A percentile compares a stretch with the other conserved stretches of the same genome.
Conservation (phyloP, 2,329 filamentous ascomycete genomes). For the Ascochyta lentis region DNA sequence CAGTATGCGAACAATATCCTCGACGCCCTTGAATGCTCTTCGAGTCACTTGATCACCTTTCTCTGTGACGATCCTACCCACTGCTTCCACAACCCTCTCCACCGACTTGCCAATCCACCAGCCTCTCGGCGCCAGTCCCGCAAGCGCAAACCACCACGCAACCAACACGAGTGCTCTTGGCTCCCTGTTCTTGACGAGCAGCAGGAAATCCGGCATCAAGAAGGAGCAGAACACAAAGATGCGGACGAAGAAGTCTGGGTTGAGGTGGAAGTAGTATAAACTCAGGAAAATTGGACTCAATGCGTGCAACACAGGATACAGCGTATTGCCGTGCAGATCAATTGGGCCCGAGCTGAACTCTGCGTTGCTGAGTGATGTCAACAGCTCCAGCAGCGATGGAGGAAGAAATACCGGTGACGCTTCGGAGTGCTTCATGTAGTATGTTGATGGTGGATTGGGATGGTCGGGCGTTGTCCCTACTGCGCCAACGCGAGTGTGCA, state of each 20-base stretch:
- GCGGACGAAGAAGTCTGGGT: conserved; percentile 39
- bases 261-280: conserved; percentile 41
- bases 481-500: conserved; percentile 20
- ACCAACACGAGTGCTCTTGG: conserved; percentile 36
- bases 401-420: conserved; percentile 37
- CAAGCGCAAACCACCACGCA: conserved; percentile 41
- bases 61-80: conserved; percentile 27
- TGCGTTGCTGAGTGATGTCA: conserved; percentile 26
- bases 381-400: conserved; percentile 32
- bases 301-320: conserved; percentile 39
- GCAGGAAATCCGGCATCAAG: conserved; percentile 37
- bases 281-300: conserved; percentile 44
- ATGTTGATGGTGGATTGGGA: conserved; percentile 39
- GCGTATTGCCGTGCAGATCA: conserved; percentile 28
- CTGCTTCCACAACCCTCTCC: conserved; percentile 26
- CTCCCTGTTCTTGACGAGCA: conserved; percentile 30
- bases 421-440: conserved; percentile 15
- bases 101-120: conserved; percentile 32
- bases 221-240: conserved; percentile 40
- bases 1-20: conserved; percentile 23
- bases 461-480: conserved; percentile 29
- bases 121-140: conserved; percentile 30
- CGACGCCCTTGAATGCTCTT: conserved; percentile 30
- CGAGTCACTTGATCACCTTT: conserved; percentile 18
- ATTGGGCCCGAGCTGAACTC: conserved; percentile 15